Evolutionary conservation across 345 rosid species (phyloP).

Genomic region (Hibiscus tridactylites): DNA sequence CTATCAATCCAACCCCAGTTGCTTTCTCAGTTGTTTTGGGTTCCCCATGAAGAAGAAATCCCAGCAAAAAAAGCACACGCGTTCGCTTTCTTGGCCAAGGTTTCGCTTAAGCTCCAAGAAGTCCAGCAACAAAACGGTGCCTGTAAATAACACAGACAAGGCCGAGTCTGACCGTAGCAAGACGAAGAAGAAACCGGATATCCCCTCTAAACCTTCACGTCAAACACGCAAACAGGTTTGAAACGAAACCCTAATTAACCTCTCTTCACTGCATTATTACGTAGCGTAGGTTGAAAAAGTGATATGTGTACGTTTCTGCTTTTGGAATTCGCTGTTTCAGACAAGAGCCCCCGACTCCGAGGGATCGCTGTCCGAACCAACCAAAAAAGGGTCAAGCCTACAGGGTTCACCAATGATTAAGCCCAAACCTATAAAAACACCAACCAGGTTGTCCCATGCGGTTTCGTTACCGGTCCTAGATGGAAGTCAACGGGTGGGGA

Average conservation of each 20-base stretch:
- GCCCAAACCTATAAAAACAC: conserved; percentile 5
- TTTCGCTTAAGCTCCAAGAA: conserved; percentile 19
- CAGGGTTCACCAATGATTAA: conserved; percentile 15
- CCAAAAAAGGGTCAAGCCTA: too few relatives aligned
- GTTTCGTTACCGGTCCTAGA: not conserved
- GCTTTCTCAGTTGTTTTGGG: conserved; percentile 43
- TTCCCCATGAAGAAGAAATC: conserved; percentile 14
- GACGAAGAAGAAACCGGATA: not conserved
- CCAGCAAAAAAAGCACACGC: conserved; percentile 4
- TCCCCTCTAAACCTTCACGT: not conserved
- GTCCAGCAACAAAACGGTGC: conserved; percentile 36
- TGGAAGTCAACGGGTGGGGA: not conserved
- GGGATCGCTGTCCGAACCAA: too few relatives aligned
- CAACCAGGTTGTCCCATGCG: conserved; percentile 4
- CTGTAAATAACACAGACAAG: conserved; percentile 21
- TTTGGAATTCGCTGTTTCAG: conserved; percentile 14
- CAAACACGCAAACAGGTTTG: not conserved
- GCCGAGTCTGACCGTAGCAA: not conserved
- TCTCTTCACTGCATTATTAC: not conserved
- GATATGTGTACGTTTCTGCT: not conserved
- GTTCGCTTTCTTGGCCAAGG: conserved; percentile 21
- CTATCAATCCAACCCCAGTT: conserved; percentile 10
- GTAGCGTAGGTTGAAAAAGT: conserved; percentile 6
- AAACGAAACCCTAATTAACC: not conserved
- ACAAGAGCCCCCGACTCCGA: not conserved